A percentile compares a stretch with the other conserved stretches of the same genome.
These are phyloP conservation scores for Cryptosporidium bovis DNA, from an alignment of 169 alveolate genomes.

Conservation along the genomic window DNA sequence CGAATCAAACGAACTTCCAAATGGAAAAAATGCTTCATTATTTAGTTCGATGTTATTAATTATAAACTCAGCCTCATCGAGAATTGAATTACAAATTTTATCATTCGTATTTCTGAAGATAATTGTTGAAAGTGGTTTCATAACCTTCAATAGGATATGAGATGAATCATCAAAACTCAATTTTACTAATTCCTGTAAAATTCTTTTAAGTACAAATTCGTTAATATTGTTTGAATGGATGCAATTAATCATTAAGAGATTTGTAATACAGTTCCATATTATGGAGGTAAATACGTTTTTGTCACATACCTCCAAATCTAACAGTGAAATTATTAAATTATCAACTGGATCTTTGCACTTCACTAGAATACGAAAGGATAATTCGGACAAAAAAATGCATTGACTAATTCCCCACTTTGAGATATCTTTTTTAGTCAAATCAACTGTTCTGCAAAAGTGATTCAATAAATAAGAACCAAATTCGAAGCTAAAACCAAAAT, in stretches of 20 bases:
- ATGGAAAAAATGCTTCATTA: conserved; percentile 35
- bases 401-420: conserved; percentile 42
- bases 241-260: conserved; percentile 25
- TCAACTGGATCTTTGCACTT: neutral
- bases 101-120: conserved; percentile 1
- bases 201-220: conserved; percentile 2
- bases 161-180: neutral
- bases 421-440: neutral
- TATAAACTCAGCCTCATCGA: neutral
- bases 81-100: neutral
- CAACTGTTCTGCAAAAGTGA: conserved; percentile 45
- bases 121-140: conserved; percentile 43
- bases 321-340: neutral
- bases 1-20: conserved; percentile 60
- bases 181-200: conserved; percentile 3
- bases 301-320: neutral
- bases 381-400: conserved; percentile 11
- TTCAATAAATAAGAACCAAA: conserved; percentile 55
- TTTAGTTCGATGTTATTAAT: neutral
- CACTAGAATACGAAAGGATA: conserved; percentile 18
- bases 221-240: conserved; percentile 18
- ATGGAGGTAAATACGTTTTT: neutral
- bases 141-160: neutral
- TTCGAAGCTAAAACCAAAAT: conserved; percentile 18
- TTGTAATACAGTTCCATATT: conserved; percentile 34